phyloP scores from a whole-genome alignment of 495 filamentous ascomycete species.

The Trichoderma reesei region DNA sequence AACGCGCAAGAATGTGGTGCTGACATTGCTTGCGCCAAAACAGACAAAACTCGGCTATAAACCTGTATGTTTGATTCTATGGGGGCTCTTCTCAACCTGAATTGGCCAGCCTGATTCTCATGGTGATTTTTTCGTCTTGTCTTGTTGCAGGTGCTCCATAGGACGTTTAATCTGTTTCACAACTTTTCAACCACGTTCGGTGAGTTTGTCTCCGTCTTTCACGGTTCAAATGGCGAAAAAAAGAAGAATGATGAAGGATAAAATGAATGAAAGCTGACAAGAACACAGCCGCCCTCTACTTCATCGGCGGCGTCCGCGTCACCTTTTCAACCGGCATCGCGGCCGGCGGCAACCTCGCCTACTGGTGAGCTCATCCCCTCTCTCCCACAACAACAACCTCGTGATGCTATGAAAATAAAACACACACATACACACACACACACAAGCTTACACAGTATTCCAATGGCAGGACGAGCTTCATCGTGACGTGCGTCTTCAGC shows the following conservation, averaged over 20 bases:
- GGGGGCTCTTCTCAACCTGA: not conserved
- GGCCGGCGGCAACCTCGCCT: constrained; percentile 27
- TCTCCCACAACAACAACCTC: constrained; percentile 14
- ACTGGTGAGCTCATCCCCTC: not conserved
- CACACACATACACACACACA: too few species aligned
- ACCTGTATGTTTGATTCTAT: not conserved
- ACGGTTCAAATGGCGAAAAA: too few species aligned
- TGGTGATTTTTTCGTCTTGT: too few species aligned
- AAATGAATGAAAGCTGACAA: too few species aligned
- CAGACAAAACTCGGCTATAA: not conserved
- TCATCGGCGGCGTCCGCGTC: constrained; percentile 1
- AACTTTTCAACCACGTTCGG: constrained; percentile 2
- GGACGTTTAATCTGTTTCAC: constrained; percentile 1
- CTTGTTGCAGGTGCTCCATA: not conserved
- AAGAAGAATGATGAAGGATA: too few species aligned
- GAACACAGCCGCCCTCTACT: constrained; percentile 1
- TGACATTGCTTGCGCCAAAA: not conserved
- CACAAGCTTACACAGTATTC: too few species aligned
- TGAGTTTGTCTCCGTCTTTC: not conserved
- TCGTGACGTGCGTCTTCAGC: constrained; percentile 18
- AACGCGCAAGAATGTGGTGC: too few species aligned
- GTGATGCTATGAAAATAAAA: constrained; percentile 48
- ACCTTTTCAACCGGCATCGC: constrained; percentile 3
- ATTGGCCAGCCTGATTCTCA: too few species aligned
- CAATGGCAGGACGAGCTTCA: constrained; percentile 30